Percentiles rank a stretch among this genome's conserved stretches.
Conservation (phyloP, 225 moss, liverwort and hornwort genomes). For the Ulota crispa region DNA sequence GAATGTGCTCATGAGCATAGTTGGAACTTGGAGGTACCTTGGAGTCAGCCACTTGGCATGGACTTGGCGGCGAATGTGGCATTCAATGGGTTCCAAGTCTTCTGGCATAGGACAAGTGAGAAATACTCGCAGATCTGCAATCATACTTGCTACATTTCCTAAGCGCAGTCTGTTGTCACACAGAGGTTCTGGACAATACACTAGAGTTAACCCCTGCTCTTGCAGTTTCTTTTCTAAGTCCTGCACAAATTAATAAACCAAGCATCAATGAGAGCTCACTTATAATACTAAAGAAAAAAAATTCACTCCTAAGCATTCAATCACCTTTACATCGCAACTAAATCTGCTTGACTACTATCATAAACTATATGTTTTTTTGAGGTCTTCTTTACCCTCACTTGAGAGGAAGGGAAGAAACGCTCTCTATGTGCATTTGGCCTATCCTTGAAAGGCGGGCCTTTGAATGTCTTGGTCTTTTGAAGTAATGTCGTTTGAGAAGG, state of each 20-base stretch:
- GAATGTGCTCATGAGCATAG: background rate
- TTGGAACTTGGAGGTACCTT: constrained; percentile 35
- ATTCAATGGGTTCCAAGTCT: constrained; percentile 61
- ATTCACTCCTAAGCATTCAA: background rate
- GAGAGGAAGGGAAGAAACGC: no score
- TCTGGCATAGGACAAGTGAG: constrained; percentile 53
- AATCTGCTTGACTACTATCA: background rate
- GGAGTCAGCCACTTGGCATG: constrained; percentile 60
- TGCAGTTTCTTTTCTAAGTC: constrained; percentile 75
- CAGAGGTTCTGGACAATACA: constrained; percentile 64
- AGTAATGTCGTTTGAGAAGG: no score
- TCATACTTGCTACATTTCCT: constrained; percentile 40
- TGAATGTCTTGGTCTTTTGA: no score
- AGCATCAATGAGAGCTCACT: background rate
- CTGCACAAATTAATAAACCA: constrained; percentile 36
- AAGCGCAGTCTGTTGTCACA: constrained; percentile 23
- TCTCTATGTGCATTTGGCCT: no score
- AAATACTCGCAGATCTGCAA: constrained; percentile 77
- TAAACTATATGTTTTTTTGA: background rate
- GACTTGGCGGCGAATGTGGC: constrained; percentile 62
- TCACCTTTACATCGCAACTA: background rate
- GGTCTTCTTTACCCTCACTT: no score
- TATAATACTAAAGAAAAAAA: background rate
- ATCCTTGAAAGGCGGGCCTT: no score
- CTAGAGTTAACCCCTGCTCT: constrained; percentile 79